Conservation (phyloP, 768 basidiomycete species). For the Pisolithus tinctorius region DNA sequence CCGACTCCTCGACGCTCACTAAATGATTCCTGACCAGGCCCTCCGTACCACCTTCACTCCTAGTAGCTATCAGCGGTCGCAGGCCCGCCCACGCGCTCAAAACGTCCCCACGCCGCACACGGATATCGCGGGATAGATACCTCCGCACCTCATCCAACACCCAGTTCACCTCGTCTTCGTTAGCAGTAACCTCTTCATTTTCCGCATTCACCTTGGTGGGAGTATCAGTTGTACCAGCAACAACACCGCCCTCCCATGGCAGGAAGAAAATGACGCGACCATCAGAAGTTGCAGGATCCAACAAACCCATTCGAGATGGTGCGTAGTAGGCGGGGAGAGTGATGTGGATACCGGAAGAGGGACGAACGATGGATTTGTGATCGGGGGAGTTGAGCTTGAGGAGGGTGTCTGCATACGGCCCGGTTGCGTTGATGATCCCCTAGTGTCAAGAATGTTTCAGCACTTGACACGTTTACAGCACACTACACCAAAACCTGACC, state of each 20-base stretch:
- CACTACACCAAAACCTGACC: slow-evolving; percentile 28
- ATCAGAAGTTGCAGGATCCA: slow-evolving; percentile 93
- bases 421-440: slow-evolving; percentile 96
- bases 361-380: slow-evolving; percentile 83
- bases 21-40: slow-evolving; percentile 91
- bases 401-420: slow-evolving; percentile 85
- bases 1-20: slow-evolving; percentile 74
- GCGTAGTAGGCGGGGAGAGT: slow-evolving; percentile 97
- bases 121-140: slow-evolving; percentile 89
- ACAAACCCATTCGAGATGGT: slow-evolving; percentile 88
- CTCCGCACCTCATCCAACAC: slow-evolving; percentile 87
- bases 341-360: slow-evolving; percentile 92
- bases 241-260: slow-evolving; percentile 96
- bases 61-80: slow-evolving; percentile 84
- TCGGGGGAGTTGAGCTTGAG: slow-evolving; percentile 72
- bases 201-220: slow-evolving; percentile 56
- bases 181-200: slow-evolving; percentile 62
- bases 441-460: slow-evolving; percentile 18
- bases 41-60: slow-evolving; percentile 75
- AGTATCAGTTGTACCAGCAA: slow-evolving; percentile 94
- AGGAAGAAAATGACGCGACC: slow-evolving; percentile 99
- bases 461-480: not conserved
- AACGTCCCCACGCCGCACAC: slow-evolving; percentile 90
- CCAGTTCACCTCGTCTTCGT: slow-evolving; percentile 96
- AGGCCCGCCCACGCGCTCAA: slow-evolving; percentile 93